Evolutionary conservation across 106 monocot species (phyloP).

Genomic region (Acorus gramineus): DNA sequence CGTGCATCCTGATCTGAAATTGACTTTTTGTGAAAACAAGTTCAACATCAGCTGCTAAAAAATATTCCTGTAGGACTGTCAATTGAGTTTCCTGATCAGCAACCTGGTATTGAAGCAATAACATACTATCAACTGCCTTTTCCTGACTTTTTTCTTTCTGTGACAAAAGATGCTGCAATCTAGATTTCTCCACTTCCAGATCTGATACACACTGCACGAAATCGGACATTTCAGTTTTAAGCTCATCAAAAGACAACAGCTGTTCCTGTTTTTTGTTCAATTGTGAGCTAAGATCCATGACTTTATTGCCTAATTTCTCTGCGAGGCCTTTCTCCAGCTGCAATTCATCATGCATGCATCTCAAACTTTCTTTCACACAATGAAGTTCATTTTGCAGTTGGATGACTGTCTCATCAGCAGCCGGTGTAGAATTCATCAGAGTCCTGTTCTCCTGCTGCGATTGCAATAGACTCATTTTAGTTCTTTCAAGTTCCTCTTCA

Average conservation of each 20-base stretch:
- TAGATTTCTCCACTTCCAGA: conserved; percentile 18
- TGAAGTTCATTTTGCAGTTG: conserved; percentile 6
- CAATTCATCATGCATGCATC: conserved; percentile 4
- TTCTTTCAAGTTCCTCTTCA: conserved; percentile 52
- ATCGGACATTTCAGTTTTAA: neutral
- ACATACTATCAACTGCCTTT: conserved; percentile 2
- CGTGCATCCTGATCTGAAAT: conserved; percentile 15
- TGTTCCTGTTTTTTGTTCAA: conserved; percentile 11
- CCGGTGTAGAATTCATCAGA: conserved; percentile 26
- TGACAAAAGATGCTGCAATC: neutral
- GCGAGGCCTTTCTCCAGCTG: conserved; percentile 8
- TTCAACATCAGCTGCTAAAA: conserved; percentile 40
- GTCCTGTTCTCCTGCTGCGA: conserved; percentile 45
- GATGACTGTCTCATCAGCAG: conserved; percentile 15
- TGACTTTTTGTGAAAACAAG: conserved; percentile 43
- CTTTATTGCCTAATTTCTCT: neutral
- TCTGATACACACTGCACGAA: neutral
- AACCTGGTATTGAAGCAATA: conserved; percentile 23
- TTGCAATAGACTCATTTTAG: conserved; percentile 24
- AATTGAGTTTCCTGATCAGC: conserved; percentile 40
- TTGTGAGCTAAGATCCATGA: conserved; percentile 12
- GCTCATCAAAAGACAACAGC: conserved; percentile 5
- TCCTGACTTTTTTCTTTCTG: too few relatives aligned
- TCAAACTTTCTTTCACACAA: neutral
- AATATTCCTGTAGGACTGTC: conserved; percentile 19